phyloP scores from a whole-genome alignment of 1,284 basidiomycete species.

The Ceratobasidium sp. region DNA sequence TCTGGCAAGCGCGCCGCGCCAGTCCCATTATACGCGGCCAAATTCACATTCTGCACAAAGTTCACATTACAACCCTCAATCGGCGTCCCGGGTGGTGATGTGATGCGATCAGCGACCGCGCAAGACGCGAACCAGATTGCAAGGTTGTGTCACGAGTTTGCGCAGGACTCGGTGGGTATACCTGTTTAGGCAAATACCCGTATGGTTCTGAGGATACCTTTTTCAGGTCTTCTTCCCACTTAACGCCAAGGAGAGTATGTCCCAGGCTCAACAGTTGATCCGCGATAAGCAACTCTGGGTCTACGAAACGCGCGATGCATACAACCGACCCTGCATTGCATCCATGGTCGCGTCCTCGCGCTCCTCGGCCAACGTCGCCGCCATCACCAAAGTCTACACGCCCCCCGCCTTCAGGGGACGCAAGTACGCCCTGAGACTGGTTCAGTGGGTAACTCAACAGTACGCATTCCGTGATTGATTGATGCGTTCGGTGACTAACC shows the following conservation, averaged over 20 bases:
- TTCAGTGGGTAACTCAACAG: constrained; percentile 58
- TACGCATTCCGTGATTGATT: constrained; percentile 2
- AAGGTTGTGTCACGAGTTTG: constrained; percentile 65
- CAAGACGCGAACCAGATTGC: constrained; percentile 59
- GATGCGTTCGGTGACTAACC: background rate
- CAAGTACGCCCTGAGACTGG: constrained; percentile 68
- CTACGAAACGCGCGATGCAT: constrained; percentile 58
- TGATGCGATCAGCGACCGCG: constrained; percentile 54
- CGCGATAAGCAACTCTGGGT: constrained; percentile 67
- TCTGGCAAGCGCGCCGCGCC: constrained; percentile 57
- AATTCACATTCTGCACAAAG: constrained; percentile 65
- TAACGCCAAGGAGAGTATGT: constrained; percentile 57
- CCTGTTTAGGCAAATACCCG: background rate
- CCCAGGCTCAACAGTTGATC: constrained; percentile 66
- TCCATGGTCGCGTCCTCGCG: constrained; percentile 74
- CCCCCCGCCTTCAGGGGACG: constrained; percentile 61
- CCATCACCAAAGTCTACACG: constrained; percentile 74
- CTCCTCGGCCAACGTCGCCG: constrained; percentile 62
- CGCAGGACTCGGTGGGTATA: constrained; percentile 62
- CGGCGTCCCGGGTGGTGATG: constrained; percentile 54
- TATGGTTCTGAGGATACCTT: background rate
- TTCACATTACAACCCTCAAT: constrained; percentile 55
- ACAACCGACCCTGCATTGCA: constrained; percentile 58
- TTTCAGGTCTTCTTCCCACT: constrained; percentile 61
- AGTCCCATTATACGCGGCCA: constrained; percentile 70